These are phyloP conservation scores for Penicillium nordicum DNA, from an alignment of 2,329 filamentous ascomycete species.

Conservation along the genomic window DNA sequence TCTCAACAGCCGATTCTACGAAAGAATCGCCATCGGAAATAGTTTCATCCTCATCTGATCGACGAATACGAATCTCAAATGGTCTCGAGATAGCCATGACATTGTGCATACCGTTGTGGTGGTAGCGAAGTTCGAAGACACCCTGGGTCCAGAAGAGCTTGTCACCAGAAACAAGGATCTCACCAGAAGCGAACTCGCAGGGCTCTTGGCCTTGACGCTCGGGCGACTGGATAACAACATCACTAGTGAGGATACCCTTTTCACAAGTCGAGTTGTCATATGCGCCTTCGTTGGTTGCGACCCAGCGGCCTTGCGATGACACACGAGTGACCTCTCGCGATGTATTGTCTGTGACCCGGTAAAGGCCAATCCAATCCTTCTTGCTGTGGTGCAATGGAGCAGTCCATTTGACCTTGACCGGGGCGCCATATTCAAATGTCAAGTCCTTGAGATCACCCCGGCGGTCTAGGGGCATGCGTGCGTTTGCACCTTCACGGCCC, in stretches of 20 bases:
- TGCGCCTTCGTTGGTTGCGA: conserved; percentile 70
- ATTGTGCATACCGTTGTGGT: conserved; percentile 87
- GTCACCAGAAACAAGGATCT: conserved; percentile 84
- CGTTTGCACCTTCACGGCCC: conserved; percentile 70
- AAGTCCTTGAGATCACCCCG: conserved; percentile 66
- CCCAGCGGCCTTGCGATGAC: conserved; percentile 83
- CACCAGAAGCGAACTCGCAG: conserved; percentile 66
- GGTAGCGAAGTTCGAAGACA: conserved; percentile 94
- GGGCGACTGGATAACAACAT: conserved; percentile 54
- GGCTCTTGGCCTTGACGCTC: conserved; percentile 46
- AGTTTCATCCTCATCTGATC: conserved; percentile 72
- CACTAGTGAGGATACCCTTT: conserved; percentile 68
- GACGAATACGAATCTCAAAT: conserved; percentile 81
- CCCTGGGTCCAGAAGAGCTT: conserved; percentile 97
- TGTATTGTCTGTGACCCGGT: conserved; percentile 91
- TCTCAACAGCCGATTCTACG: conserved; percentile 69
- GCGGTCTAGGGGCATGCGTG: conserved; percentile 61
- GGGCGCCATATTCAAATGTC: conserved; percentile 82
- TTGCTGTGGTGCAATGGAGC: conserved; percentile 83
- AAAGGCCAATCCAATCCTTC: conserved; percentile 93
- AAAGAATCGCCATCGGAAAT: conserved; percentile 58
- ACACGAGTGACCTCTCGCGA: conserved; percentile 81
- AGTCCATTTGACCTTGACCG: conserved; percentile 85
- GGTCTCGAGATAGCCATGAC: conserved; percentile 92
- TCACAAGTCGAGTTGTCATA: conserved; percentile 76